Percentiles rank a stretch among this genome's conserved stretches.
Conservation (phyloP, 306 rosid species). For the Acacia crassicarpa region DNA sequence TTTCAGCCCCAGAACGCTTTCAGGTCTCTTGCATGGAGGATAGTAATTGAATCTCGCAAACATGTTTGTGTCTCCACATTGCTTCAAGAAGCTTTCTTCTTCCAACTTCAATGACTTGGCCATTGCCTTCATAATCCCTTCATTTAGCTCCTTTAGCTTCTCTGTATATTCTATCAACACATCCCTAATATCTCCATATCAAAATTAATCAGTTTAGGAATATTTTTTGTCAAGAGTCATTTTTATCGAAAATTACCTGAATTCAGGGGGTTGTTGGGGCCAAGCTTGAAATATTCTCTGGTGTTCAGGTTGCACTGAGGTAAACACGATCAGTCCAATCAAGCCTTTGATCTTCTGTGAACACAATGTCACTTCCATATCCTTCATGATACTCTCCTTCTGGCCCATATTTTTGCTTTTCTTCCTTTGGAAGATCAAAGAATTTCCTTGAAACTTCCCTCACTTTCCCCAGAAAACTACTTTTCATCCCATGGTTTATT, state of each 20-base stretch:
- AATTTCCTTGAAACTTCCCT: constrained; percentile 39
- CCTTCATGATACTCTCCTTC: constrained; percentile 47
- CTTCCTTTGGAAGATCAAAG: constrained; percentile 49
- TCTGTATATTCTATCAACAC: constrained; percentile 47
- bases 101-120: constrained; percentile 71
- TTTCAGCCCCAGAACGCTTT: constrained; percentile 62
- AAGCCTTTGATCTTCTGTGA: constrained; percentile 49
- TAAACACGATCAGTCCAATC: constrained; percentile 76
- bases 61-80: constrained; percentile 51
- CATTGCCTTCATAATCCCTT: constrained; percentile 64
- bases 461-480: constrained; percentile 38
- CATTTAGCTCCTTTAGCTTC: constrained; percentile 39
- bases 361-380: constrained; percentile 50
- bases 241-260: constrained; percentile 40
- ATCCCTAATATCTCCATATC: constrained; percentile 41
- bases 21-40: constrained; percentile 69
- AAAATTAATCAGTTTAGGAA: not conserved
- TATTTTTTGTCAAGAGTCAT: too few relatives aligned
- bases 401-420: constrained; percentile 48
- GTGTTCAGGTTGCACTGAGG: constrained; percentile 55
- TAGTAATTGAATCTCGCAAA: constrained; percentile 64
- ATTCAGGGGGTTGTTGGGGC: constrained; percentile 56
- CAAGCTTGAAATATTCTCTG: constrained; percentile 51
- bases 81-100: constrained; percentile 53
- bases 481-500: constrained; percentile 47